Base-by-base conservation (phyloP, 108 stramenopile species). In the Craspedostauros australis region DNA sequence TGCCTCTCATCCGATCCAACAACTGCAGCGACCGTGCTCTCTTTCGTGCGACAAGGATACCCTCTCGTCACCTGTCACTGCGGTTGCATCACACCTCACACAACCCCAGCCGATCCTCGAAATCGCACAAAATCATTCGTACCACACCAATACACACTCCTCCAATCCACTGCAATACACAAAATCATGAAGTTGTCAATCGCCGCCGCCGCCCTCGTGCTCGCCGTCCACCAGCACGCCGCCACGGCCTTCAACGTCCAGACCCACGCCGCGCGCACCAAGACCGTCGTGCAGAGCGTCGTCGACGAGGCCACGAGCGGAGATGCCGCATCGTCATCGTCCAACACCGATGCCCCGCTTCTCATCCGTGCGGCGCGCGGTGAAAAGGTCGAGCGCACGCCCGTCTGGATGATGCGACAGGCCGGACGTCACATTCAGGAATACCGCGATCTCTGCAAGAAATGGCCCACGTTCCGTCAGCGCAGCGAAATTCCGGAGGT, bases 381-480 rank as follows among this genome's bases (percentile, higher is more conserved):
- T 8, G 96, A 99, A 71, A 73, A 68, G 19, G 76, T 86, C 2
- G 93, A 97, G 59, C 93, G 96, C n/a, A 76, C 94, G 16, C 99
- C 99, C 5, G 98, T 99, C 18, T 99, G 99, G 99, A 95, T 97
- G 85, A 98, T 98, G 96, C 82, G 99, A 56, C 99, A 99, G 59
- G 99, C 97, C 22, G 99, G 99, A 33, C 77, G 98, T 42, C 97
- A 99, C 71, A 97, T 99, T 59, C 57, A 73, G 29, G 96, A 92
- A 57, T 99, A 97, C 54, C 83, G 99, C 30, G 95, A 96, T 45
- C 76, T 95, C 28, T 95, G 93, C 57, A 94, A 96, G 39, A 91
- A 91, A 54, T 94, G 91, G 43, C 90, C 95, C 3, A 94, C 93
- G 24, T 99, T 99, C 62, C 80, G 96, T 27, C 72, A 95, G 53